Base-by-base conservation (phyloP, 352 stramenopile species). In the Lagenidium giganteum region DNA sequence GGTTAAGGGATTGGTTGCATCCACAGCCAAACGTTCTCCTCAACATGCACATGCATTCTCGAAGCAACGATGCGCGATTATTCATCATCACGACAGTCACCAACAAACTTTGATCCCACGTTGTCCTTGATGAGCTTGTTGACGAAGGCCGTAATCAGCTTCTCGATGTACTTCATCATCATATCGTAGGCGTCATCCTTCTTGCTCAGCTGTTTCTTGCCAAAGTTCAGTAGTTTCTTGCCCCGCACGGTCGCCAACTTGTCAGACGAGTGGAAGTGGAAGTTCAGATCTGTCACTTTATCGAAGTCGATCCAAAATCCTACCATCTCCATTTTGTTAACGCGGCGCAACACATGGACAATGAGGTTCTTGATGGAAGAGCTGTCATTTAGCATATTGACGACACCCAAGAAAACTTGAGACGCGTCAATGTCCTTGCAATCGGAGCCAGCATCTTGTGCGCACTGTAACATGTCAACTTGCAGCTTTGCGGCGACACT, bases 321-420 rank as follows among this genome's bases (percentile, higher is more conserved):
- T 51, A 63, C 51, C 31, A 77, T 27, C 54, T 52, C 59, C 18
- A 59, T 62, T 31, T 60, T 61, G 47, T 55, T 61, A 48, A 74
- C 71, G 27, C 67, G 54, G 20, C 66, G 55, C 49, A 71, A 50
- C 28, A 78, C 60, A 22, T 51, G 34, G 32, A 21, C 29, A 30
- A 69, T 38, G 21, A 71, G n/a, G n/a, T n/a, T n/a, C n/a, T n/a
- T n/a, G n/a, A 38, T 11, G 51, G n/a, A n/a, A n/a, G n/a, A n/a
- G n/a, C n/a, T n/a, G n/a, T n/a, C n/a, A n/a, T n/a, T n/a, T n/a
- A n/a, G n/a, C n/a, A n/a, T n/a, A n/a, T n/a, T n/a, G n/a, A n/a
- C n/a, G n/a, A n/a, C n/a, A n/a, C n/a, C 62, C 16, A 40, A 55
- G 13, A 71, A 42, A 24, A 72, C 47, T 38, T 64, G 57, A 39